Base-by-base conservation (phyloP, 164 flowering plant species). In the Santalum album region DNA sequence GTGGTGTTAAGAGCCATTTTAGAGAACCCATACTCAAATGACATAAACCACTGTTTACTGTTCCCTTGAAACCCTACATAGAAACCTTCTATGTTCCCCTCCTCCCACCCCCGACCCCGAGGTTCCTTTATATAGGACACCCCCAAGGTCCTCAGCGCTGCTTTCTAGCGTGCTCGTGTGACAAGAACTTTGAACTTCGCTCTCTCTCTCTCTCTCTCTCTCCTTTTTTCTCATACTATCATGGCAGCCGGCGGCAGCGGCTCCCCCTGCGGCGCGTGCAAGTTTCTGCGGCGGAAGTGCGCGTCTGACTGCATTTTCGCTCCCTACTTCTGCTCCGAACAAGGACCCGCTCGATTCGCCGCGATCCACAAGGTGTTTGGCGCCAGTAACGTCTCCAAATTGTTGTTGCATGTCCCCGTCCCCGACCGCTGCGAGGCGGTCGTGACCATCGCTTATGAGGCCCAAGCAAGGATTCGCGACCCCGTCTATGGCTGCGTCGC, bases 261-360 rank as follows among this genome's bases (percentile, higher is more conserved):
- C 3, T 87, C 96, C 1, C 97, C 99, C 2, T 94, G 99, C 57
- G 99, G 97, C 18, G 99, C 99, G 54, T 94, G 99, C 79, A 94
- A 94, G 68, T 94, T 94, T 57, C 73, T 94, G 21, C 36, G 99
- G 68, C 60, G 99, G 19, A 94, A 94, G 70, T 94, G 99, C 63
- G 87, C 86, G 0, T 27, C 89, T 2, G 90, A 84, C 29, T 94
- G 99, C 56, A 62, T 94, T 3, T 94, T 94, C 55, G 96, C 97
- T 0, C 99, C 99, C 0, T 94, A 90, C 44, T 94, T 94, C 55
- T 84, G 87, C 72, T 81, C 90, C 0, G 99, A 94, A 40, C 95
- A 87, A 50, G 97, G 99, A 0, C 82, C 97, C 2, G 80, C 95
- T 0, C 65, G 90, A 12, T 94, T 94, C 36, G 99, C 99, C 0